These are phyloP conservation scores for Symbiodinium natans DNA, from an alignment of 73 alveolate genomes.

Conservation along the genomic window DNA sequence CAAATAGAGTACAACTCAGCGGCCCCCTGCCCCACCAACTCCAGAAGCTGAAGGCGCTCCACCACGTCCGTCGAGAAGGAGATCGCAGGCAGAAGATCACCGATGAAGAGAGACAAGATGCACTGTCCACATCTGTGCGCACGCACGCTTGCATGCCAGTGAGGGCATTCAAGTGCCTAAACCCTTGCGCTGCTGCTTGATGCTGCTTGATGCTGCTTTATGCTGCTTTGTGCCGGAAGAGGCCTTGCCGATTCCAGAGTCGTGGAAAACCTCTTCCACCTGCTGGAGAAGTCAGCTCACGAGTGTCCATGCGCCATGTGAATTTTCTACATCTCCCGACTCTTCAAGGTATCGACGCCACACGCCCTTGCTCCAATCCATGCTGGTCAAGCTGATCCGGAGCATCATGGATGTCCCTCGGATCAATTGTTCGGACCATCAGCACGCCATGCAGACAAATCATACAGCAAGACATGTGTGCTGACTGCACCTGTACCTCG, in stretches of 20 bases:
- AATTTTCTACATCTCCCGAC: background rate
- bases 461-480: background rate
- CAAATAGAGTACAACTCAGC: too few relatives aligned
- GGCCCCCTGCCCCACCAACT: too few relatives aligned
- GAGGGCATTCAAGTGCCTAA: too few relatives aligned
- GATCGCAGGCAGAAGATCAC: background rate
- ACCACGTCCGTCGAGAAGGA: slow-evolving; percentile 51
- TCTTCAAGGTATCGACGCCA: slow-evolving; percentile 36
- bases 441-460: background rate
- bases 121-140: too few relatives aligned
- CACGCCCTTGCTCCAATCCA: slow-evolving; percentile 53
- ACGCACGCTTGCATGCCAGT: too few relatives aligned
- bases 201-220: background rate
- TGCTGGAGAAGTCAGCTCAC: slow-evolving; percentile 43
- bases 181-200: background rate
- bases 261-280: slow-evolving; percentile 66
- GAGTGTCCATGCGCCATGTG: too few relatives aligned
- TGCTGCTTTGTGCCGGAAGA: background rate
- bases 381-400: slow-evolving; percentile 66
- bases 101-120: too few relatives aligned
- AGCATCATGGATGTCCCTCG: slow-evolving; percentile 40
- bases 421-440: background rate
- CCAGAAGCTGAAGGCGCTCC: too few relatives aligned
- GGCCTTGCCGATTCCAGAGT: slow-evolving; percentile 74
- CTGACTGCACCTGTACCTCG: background rate